Evolutionary conservation across 257 asterid species (phyloP), one percentile per base, ranked within the genome.

Genomic region (Ballota nigra): DNA sequence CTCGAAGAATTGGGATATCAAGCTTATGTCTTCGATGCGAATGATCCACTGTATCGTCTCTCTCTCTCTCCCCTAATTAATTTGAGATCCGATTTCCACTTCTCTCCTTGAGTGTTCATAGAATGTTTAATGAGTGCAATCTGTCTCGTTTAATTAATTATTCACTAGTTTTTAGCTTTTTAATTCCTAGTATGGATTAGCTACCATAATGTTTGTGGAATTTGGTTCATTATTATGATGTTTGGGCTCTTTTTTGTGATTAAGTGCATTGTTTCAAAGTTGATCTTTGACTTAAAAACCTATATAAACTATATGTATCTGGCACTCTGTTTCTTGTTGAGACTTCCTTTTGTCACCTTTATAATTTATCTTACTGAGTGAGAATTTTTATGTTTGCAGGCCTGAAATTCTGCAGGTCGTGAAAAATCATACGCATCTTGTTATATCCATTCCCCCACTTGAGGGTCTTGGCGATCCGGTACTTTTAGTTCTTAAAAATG

Each of bases 401-500:
- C 57, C 52, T 38, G 97, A 89, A 55, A 83, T 94, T 47, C 84
- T 91, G 36, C 91, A 94, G 80, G 81, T 77, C 62, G 60, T 91
- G 81, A 86, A 81, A 72, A 66, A 70, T 61, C 91, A 91, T 63
- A 81, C 96, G 0, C 97, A 91, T 79, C 86, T 94, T 15, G 86
- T 94, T 52, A 75, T 91, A 51, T 91, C 97, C 16, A 63, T 87
- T 40, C 97, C 98, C 6, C 88, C 98, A 29, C 66, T 86, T 28
- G 66, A 62, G 20, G 90, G 88, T 60, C 51, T 71, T 70, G 96
- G 96, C 28, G 96, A 93, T 90, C 93, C 91, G 87, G 98, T 88
- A 87, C 66, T 66, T 77, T 63, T 55, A 49, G 26, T 59, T 18
- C 70, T 10, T 24, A 36, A 10, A 29, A 52, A 69, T 60, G 28